Evolutionary conservation across 179 eudicot species (phyloP).

Genomic region (Camellia oleifera): DNA sequence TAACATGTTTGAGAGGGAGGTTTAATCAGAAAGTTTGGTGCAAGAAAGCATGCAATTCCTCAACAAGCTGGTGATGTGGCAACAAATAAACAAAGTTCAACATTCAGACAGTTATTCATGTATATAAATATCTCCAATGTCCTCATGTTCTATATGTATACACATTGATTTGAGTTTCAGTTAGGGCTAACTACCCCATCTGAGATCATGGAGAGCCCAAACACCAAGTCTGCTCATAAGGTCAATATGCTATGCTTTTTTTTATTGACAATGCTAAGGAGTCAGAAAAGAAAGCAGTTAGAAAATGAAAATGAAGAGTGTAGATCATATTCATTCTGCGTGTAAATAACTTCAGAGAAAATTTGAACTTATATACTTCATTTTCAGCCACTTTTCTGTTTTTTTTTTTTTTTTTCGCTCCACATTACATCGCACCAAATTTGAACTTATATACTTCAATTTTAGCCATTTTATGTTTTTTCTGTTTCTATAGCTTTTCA

Average conservation of each 20-base stretch:
- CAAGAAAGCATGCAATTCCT: slow-evolving; percentile 31
- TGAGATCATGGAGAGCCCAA: slow-evolving; percentile 52
- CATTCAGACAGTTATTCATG: slow-evolving; percentile 11
- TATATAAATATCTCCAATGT: slow-evolving; percentile 23
- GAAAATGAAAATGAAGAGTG: too few species aligned
- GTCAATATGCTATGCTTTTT: slow-evolving; percentile 21
- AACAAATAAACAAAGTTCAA: slow-evolving; percentile 23
- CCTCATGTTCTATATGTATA: not conserved
- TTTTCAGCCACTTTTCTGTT: too few species aligned
- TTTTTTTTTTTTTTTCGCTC: too few species aligned
- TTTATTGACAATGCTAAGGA: too few species aligned
- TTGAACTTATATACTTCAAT: too few species aligned
- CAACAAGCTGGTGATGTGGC: slow-evolving; percentile 42
- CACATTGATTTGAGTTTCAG: slow-evolving; percentile 5
- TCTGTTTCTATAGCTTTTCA: not conserved
- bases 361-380: too few species aligned
- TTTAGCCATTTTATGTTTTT: not conserved
- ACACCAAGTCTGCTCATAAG: slow-evolving; percentile 49
- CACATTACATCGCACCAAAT: too few species aligned
- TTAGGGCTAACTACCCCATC: not conserved
- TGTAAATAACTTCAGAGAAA: too few species aligned
- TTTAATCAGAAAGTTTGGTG: slow-evolving; percentile 77
- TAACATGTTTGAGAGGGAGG: slow-evolving; percentile 39
- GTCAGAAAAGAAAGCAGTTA: too few species aligned
- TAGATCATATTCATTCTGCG: too few species aligned